Evolutionary conservation across 139 green algal genomes (phyloP), one percentile per base, ranked within the genome.

Genomic region (Closterium sp.): DNA sequence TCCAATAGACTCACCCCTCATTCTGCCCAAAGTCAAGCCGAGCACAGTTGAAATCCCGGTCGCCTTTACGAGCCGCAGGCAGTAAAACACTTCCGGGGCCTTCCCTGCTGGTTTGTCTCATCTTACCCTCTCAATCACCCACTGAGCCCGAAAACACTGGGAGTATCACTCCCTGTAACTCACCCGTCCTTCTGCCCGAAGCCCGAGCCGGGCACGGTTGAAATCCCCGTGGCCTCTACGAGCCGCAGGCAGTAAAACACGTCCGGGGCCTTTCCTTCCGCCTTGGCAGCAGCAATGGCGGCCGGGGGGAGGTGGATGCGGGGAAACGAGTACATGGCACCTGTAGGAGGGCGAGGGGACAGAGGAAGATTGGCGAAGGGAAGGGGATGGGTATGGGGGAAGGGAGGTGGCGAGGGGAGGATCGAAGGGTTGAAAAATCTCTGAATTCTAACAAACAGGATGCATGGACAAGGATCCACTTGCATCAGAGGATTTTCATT

Each of bases 41-140:
- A n/a, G n/a, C n/a, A 38, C 32, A 2, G 32, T 38, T 38, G 32
- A 38, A 4, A 38, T 38, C 32, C 32, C 32, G 4, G 32, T 38
- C 32, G 32, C 32, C 32, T 38, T 4, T 38, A 38, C 32, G 32
- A 38, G 32, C 2, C 32, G 32, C 70, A 96, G 94, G 96, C 98
- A 99, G 95, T 99, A 99, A 86, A 98, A 96, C 91, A 96, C 97
- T 93, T 99, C 98, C 7, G 96, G 94, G n/a, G 96, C 92, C 95
- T 99, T 98, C 93, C 97, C 97, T 1, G 94, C 95, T 95, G 42
- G n/a, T n/a, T n/a, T n/a, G n/a, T n/a, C n/a, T n/a, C n/a, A n/a
- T n/a, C n/a, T n/a, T n/a, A n/a, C n/a, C n/a, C n/a, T n/a, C n/a
- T n/a, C n/a, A n/a, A n/a, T n/a, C n/a, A n/a, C n/a, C n/a, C n/a